A percentile compares a stretch with the other conserved stretches of the same genome.
phyloP scores from a whole-genome alignment of 2,329 filamentous ascomycete genomes.

The Paraconiothyrium brasiliense region DNA sequence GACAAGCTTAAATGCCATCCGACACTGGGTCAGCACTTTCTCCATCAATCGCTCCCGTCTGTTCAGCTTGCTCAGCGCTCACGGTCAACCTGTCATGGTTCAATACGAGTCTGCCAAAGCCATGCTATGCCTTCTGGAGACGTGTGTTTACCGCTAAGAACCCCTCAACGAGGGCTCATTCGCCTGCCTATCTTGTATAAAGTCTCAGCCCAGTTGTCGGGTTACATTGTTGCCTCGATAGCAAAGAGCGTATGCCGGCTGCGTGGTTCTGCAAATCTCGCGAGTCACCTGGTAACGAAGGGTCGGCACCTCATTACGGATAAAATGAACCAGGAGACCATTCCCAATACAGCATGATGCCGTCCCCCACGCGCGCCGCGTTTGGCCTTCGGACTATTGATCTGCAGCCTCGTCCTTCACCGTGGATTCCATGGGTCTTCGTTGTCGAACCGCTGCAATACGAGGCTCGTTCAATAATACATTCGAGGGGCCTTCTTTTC shows the following conservation, averaged over 20 bases:
- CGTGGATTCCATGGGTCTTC: conserved; percentile 3
- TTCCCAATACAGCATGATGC: conserved; percentile 20
- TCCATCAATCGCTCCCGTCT: conserved; percentile 34
- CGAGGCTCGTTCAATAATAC: conserved; percentile 12
- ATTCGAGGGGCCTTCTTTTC: conserved; percentile 20
- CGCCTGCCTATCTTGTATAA: conserved; percentile 23
- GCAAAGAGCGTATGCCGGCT: conserved; percentile 21
- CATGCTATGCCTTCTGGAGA: neutral
- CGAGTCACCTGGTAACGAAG: conserved; percentile 31
- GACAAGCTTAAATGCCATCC: conserved; percentile 37
- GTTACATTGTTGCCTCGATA: conserved; percentile 5
- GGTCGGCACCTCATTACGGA: conserved; percentile 31
- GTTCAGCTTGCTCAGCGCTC: neutral
- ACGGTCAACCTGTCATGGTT: neutral
- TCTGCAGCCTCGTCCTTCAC: conserved; percentile 33
- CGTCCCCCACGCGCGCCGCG: conserved; percentile 13
- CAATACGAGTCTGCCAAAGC: neutral
- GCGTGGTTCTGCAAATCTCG: conserved; percentile 32
- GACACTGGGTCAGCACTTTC: conserved; percentile 32
- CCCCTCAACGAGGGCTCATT: conserved; percentile 35
- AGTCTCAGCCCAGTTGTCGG: conserved; percentile 22
- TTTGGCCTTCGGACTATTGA: conserved; percentile 30
- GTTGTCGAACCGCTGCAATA: conserved; percentile 11
- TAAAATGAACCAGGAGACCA: conserved; percentile 27
- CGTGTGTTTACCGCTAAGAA: conserved; percentile 24